A percentile compares a stretch with the other conserved stretches of the same genome.
These are phyloP conservation scores for Meyerozyma sp. DNA, from an alignment of 1,139 yeast genomes.

Conservation along the genomic window DNA sequence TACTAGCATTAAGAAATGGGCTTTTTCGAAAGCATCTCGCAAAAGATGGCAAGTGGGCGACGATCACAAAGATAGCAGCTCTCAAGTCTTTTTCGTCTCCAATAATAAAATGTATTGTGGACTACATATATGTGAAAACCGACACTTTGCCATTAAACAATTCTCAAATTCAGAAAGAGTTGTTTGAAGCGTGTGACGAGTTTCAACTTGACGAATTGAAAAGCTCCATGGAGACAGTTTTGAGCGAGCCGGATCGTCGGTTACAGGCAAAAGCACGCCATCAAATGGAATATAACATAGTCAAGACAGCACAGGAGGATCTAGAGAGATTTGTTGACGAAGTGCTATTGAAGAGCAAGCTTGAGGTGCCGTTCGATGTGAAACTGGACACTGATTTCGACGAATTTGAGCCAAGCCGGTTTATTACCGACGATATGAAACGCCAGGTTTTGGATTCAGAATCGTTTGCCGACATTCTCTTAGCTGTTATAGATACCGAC, in stretches of 20 bases:
- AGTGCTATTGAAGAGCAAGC: constrained; percentile 26
- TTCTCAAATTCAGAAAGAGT: constrained; percentile 12
- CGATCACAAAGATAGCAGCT: constrained; percentile 17
- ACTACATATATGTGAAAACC: constrained; percentile 47
- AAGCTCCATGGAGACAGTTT: constrained; percentile 20
- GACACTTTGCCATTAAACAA: constrained; percentile 22
- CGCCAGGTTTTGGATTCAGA: constrained; percentile 15
- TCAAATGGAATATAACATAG: constrained; percentile 37
- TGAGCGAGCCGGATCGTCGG: constrained; percentile 11
- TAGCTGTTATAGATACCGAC: constrained; percentile 32
- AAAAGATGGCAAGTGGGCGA: constrained; percentile 20
- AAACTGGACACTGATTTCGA: constrained; percentile 24
- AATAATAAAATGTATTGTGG: constrained; percentile 36
- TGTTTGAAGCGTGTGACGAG: constrained; percentile 28
- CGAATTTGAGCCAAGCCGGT: constrained; percentile 21
- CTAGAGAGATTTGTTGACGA: constrained; percentile 34
- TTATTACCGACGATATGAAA: constrained; percentile 13
- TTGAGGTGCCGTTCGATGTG: constrained; percentile 6
- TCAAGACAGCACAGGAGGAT: constrained; percentile 44
- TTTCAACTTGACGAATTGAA: constrained; percentile 33
- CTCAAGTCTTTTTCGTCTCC: constrained; percentile 15
- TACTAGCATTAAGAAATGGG: constrained; percentile 33
- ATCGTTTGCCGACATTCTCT: constrained; percentile 45
- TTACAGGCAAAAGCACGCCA: constrained; percentile 39
- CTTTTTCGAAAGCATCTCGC: constrained; percentile 20